These are phyloP conservation scores for Mesembryanthemum crystallinum DNA, from an alignment of 148 eudicot genomes.

Conservation along the genomic window DNA sequence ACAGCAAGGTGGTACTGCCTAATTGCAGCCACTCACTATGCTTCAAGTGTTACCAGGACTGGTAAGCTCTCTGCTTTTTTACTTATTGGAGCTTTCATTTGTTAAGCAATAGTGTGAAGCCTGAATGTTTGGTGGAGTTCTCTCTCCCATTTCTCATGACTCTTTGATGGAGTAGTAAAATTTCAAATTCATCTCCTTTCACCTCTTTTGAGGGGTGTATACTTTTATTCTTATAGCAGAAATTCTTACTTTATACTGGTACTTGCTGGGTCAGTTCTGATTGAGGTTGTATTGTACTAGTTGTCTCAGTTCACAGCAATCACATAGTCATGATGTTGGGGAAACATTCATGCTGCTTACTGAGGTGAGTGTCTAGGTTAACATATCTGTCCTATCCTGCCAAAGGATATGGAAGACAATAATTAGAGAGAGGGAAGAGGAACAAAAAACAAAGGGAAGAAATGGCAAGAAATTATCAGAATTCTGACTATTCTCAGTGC, in stretches of 20 bases:
- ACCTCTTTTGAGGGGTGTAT: not conserved
- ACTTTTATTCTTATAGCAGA: not conserved
- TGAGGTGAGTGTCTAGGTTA: too few species aligned
- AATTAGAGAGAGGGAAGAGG: too few species aligned
- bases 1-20: slow-evolving; percentile 71
- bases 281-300: not conserved
- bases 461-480: too few species aligned
- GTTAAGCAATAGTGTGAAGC: not conserved
- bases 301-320: not conserved
- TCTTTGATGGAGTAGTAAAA: not conserved
- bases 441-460: too few species aligned
- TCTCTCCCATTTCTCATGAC: not conserved
- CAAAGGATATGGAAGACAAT: too few species aligned
- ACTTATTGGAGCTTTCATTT: not conserved
- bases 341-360: too few species aligned
- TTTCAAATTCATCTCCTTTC: not conserved
- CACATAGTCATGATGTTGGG: not conserved
- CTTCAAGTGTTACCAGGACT: slow-evolving; percentile 71
- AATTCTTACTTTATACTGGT: not conserved
- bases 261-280: not conserved
- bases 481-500: too few species aligned
- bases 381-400: too few species aligned
- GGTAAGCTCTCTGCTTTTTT: slow-evolving; percentile 46
- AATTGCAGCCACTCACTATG: slow-evolving; percentile 76
- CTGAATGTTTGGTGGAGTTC: not conserved